Percentiles rank a stretch among this genome's conserved stretches.
phyloP scores from a whole-genome alignment of 1,284 basidiomycete genomes.

The Apiotrichum porosum region DNA sequence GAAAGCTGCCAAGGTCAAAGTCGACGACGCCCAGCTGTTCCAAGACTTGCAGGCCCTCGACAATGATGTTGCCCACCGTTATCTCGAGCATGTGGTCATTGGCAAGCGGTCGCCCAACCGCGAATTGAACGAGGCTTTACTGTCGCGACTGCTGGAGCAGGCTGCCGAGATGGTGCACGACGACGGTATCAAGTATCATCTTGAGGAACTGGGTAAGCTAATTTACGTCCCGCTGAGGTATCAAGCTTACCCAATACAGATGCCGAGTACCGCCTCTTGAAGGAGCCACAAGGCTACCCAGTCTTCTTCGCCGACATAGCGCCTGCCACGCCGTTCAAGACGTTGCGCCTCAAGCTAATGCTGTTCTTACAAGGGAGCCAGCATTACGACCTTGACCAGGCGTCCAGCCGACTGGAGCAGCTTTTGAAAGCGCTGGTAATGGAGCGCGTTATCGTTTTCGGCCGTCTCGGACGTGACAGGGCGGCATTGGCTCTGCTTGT shows the following conservation, averaged over 20 bases:
- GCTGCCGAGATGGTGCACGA: slow-evolving; percentile 30
- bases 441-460: slow-evolving; percentile 73
- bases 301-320: slow-evolving; percentile 45
- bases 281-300: slow-evolving; percentile 35
- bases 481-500: slow-evolving; percentile 65
- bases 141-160: slow-evolving; percentile 30
- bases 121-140: slow-evolving; percentile 38
- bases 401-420: slow-evolving; percentile 52
- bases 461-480: slow-evolving; percentile 65
- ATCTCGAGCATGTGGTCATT: slow-evolving; percentile 73
- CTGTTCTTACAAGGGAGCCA: slow-evolving; percentile 72
- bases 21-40: slow-evolving; percentile 45
- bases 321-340: slow-evolving; percentile 68
- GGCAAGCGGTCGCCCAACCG: slow-evolving; percentile 54
- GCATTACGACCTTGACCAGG: slow-evolving; percentile 58
- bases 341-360: slow-evolving; percentile 65
- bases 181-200: slow-evolving; percentile 47
- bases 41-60: slow-evolving; percentile 40
- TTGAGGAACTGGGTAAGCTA: slow-evolving; percentile 44
- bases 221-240: too few relatives aligned
- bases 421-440: slow-evolving; percentile 54
- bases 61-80: slow-evolving; percentile 59
- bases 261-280: slow-evolving; percentile 40
- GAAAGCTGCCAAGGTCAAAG: slow-evolving; percentile 53
- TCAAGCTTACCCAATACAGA: slow-evolving; percentile 19